These are phyloP conservation scores for Pseudoscleropodium purum DNA, from an alignment of 225 moss, liverwort and hornwort species.

Conservation along the genomic window DNA sequence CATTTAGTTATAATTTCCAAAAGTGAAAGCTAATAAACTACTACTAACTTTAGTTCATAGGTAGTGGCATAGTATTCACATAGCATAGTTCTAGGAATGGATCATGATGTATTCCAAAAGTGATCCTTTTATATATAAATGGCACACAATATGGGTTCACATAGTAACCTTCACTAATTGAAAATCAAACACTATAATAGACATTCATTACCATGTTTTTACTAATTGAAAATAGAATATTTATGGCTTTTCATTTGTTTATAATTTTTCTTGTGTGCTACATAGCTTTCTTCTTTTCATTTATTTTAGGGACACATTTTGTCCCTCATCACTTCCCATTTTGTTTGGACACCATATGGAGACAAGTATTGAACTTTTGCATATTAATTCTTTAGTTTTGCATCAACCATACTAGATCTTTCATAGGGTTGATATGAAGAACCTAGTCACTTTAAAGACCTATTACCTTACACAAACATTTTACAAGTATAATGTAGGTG, in stretches of 20 bases:
- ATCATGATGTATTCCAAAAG: background rate
- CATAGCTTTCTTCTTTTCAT: background rate
- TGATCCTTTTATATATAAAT: background rate
- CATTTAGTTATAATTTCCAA: background rate
- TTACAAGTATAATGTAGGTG: no score
- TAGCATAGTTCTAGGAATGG: background rate
- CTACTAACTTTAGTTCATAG: background rate
- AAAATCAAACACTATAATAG: no score
- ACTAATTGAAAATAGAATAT: background rate
- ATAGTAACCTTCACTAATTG: background rate
- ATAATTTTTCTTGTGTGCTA: background rate
- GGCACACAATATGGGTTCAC: background rate
- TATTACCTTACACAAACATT: no score
- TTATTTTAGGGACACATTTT: fast-evolving
- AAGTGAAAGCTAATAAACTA: background rate
- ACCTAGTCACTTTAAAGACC: no score
- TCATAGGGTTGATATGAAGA: no score
- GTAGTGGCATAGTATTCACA: background rate
- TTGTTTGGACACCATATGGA: background rate
- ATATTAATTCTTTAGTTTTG: background rate
- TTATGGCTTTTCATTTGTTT: background rate
- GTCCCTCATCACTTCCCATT: background rate
- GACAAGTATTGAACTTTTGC: background rate
- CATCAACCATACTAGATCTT: no score
- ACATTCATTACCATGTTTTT: background rate